Evolutionary conservation across 495 filamentous ascomycete species (phyloP), one percentile per base, ranked within the genome.

Genomic region (Aspergillus leporis): DNA sequence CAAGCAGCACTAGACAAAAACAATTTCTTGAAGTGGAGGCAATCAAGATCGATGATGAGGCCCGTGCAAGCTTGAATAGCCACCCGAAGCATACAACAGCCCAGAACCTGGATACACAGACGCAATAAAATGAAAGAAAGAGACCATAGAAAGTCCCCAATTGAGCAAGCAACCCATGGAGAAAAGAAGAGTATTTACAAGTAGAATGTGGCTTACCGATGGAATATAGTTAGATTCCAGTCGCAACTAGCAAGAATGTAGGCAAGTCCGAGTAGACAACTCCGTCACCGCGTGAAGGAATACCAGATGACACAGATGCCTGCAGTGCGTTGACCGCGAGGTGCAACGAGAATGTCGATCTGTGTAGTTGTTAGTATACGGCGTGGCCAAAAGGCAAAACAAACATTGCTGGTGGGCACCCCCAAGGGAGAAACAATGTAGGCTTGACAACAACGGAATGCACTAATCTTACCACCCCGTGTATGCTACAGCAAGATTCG

Each of bases 381-480:
- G 16, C 10, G 51, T 22, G 43, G 25, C 16, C 21, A 55, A 41
- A 43, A 51, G 18, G 23, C 46, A 63, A 59, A 59, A 59, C 58
- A 63, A 60, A 63, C 51, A 58, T 52, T 13, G 9, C 18, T 50
- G 55, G 3, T 46, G 49, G 58, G 38, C 16, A 50, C 53, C 47
- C 14, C 5, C 47, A 60, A 9, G 49, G 51, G 56, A 23, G 22
- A 61, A 61, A 38, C 54, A 67, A 67, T 67, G 65, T 52, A 64
- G 60, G 60, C 51, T 64, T 22, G 38, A 53, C 54, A 40, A 55
- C 55, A 31, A 16, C 51, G 65, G 65, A 67, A 67, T 67, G 65
- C 46, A 23, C 30, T 48, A 34, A n/a, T 31, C 28, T 49, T 23
- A 43, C 47, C 31, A 32, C 47, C 36, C 48, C 18, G 47, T 18